phyloP scores from a whole-genome alignment of 768 basidiomycete genomes.

The Trametes maxima region DNA sequence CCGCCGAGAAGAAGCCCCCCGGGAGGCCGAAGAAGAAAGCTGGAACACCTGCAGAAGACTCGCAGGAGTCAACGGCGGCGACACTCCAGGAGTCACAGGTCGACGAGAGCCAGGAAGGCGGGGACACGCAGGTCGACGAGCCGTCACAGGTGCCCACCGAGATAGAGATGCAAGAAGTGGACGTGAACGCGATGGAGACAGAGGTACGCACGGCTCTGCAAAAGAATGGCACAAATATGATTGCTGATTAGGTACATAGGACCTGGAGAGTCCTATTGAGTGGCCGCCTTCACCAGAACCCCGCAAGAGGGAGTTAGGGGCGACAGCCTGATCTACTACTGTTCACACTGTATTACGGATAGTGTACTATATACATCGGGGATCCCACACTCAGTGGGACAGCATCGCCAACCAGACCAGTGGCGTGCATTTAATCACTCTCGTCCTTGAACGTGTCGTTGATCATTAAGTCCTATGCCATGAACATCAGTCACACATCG shows the following conservation, averaged over 20 bases:
- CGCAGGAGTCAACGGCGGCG: slow-evolving; percentile 13
- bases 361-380: neutral
- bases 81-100: neutral
- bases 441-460: slow-evolving; percentile 37
- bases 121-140: slow-evolving; percentile 14
- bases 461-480: slow-evolving; percentile 33
- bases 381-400: too few species aligned
- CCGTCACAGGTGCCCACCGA: slow-evolving; percentile 11
- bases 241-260: slow-evolving; percentile 9
- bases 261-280: slow-evolving; percentile 35
- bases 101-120: slow-evolving; percentile 21
- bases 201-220: slow-evolving; percentile 9
- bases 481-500: neutral
- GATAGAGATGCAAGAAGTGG: slow-evolving; percentile 31
- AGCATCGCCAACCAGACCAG: too few species aligned
- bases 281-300: slow-evolving; percentile 40
- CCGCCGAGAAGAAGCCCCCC: slow-evolving; percentile 32
- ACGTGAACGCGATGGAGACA: slow-evolving; percentile 19
- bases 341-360: neutral
- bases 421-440: neutral
- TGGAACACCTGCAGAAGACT: slow-evolving; percentile 20
- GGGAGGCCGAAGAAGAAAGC: slow-evolving; percentile 29
- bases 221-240: neutral
- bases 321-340: neutral
- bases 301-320: neutral